Percentiles rank a stretch among this genome's conserved stretches.
These are phyloP conservation scores for Pyrenophora teres DNA, from an alignment of 2,329 filamentous ascomycete species.

Conservation along the genomic window DNA sequence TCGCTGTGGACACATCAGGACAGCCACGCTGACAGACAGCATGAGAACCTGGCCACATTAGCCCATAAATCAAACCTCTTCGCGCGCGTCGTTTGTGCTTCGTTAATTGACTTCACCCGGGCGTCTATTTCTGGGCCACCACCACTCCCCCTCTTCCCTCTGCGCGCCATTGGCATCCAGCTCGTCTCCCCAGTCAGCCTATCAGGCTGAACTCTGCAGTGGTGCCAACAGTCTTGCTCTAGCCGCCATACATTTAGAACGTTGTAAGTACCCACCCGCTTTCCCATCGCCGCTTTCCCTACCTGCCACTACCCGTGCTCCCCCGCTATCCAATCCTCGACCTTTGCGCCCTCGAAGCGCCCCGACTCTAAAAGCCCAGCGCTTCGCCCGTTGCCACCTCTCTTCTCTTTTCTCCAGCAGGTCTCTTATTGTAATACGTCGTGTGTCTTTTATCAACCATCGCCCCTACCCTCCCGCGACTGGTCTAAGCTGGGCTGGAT, in stretches of 20 bases:
- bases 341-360: conserved; percentile 43
- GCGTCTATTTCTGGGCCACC: conserved; percentile 49
- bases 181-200: conserved; percentile 40
- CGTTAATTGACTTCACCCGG: conserved; percentile 44
- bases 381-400: conserved; percentile 42
- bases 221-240: conserved; percentile 38
- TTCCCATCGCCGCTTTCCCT: conserved; percentile 41
- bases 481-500: conserved; percentile 48
- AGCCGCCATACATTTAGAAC: conserved; percentile 46
- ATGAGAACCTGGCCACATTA: conserved; percentile 35
- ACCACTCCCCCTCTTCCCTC: conserved; percentile 25
- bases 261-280: conserved; percentile 48
- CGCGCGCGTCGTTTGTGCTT: conserved; percentile 33
- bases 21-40: conserved; percentile 27
- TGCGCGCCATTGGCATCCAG: conserved; percentile 37
- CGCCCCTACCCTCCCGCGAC: conserved; percentile 35
- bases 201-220: conserved; percentile 41
- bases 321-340: conserved; percentile 37
- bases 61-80: conserved; percentile 28
- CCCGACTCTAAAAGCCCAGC: conserved; percentile 48
- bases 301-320: conserved; percentile 35
- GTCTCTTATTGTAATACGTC: conserved; percentile 50
- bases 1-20: conserved; percentile 1
- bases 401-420: conserved; percentile 46
- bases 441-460: conserved; percentile 38